Percentiles rank a stretch among this genome's conserved stretches.
phyloP scores from a whole-genome alignment of 2,329 filamentous ascomycete species.

The Talaromyces amestolkiae region DNA sequence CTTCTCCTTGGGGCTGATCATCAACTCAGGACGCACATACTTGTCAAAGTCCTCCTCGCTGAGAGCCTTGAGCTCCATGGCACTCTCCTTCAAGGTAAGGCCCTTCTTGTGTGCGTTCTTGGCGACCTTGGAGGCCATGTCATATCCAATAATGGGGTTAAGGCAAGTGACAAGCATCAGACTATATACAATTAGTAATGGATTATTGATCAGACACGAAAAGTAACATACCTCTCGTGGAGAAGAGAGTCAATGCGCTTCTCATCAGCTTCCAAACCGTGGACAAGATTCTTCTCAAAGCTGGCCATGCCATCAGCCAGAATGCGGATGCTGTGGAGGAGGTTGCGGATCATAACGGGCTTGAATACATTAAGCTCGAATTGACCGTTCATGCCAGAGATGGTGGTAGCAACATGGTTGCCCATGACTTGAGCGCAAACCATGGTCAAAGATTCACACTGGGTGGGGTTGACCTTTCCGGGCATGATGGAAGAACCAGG shows the following conservation, averaged over 20 bases:
- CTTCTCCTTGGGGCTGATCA: conserved; percentile 78
- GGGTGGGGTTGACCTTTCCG: conserved; percentile 98
- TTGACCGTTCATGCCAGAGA: conserved; percentile 95
- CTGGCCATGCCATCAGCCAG: conserved; percentile 89
- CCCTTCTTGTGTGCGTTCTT: conserved; percentile 99
- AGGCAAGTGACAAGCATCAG: conserved; percentile 98
- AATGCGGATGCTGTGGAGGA: conserved; percentile 86
- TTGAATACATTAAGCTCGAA: conserved; percentile 99
- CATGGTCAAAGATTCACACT: conserved; percentile 98
- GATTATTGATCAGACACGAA: background rate
- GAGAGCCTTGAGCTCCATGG: conserved; percentile 87
- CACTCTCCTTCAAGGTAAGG: conserved; percentile 85
- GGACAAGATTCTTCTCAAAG: conserved; percentile 90
- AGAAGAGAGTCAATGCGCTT: conserved; percentile 84
- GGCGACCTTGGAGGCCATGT: conserved; percentile 94
- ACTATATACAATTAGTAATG: conserved; percentile 45
- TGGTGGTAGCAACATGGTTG: conserved; percentile 89
- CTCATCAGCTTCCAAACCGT: conserved; percentile 87
- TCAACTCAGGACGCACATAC: conserved; percentile 87
- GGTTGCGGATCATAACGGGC: conserved; percentile 90
- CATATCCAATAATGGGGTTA: conserved; percentile 95
- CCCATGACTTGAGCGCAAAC: conserved; percentile 96
- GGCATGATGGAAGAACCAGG: conserved; percentile 98
- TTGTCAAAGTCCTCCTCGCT: conserved; percentile 86
- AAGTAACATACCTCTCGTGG: conserved; percentile 78